Evolutionary conservation across 129 eudicot genomes (phyloP).

Genomic region (Artemisia annua): DNA sequence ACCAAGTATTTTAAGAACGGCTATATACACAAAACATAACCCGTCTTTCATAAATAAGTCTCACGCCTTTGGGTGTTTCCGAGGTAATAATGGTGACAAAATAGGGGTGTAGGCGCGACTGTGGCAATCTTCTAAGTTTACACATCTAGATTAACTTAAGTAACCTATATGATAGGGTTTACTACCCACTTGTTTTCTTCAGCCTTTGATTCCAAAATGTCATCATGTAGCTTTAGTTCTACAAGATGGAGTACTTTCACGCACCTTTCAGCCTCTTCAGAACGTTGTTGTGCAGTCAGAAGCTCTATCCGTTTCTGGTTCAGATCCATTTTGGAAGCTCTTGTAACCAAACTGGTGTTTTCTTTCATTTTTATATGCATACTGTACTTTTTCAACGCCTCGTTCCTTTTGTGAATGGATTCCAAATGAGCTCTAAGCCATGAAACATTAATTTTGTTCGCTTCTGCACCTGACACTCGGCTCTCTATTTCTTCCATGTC

Average conservation of each 20-base stretch:
- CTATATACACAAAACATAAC: background rate
- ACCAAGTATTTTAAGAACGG: background rate
- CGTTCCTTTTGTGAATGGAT: background rate
- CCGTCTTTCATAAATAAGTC: background rate
- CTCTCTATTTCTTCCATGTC: background rate
- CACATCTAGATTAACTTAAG: background rate
- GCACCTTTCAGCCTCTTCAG: slow-evolving; percentile 23
- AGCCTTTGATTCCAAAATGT: slow-evolving; percentile 28
- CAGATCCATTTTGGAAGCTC: slow-evolving; percentile 25
- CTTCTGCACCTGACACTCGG: background rate
- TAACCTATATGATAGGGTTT: background rate
- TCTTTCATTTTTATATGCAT: background rate
- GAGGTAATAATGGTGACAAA: background rate
- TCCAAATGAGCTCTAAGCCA: background rate
- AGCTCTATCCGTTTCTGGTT: slow-evolving; percentile 17
- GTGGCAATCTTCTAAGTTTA: background rate
- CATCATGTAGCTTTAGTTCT: slow-evolving; percentile 14
- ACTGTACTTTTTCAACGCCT: background rate
- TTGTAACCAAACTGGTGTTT: background rate
- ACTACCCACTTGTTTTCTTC: slow-evolving; percentile 19
- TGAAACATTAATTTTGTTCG: background rate
- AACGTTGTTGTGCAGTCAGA: background rate
- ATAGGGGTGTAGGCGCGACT: background rate
- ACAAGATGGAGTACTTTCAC: slow-evolving; percentile 29
- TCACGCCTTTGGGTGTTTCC: background rate